Percentiles rank a stretch among this genome's conserved stretches.
These are phyloP conservation scores for Tolypocladium amazonense DNA, from an alignment of 2,329 filamentous ascomycete species.

Conservation along the genomic window DNA sequence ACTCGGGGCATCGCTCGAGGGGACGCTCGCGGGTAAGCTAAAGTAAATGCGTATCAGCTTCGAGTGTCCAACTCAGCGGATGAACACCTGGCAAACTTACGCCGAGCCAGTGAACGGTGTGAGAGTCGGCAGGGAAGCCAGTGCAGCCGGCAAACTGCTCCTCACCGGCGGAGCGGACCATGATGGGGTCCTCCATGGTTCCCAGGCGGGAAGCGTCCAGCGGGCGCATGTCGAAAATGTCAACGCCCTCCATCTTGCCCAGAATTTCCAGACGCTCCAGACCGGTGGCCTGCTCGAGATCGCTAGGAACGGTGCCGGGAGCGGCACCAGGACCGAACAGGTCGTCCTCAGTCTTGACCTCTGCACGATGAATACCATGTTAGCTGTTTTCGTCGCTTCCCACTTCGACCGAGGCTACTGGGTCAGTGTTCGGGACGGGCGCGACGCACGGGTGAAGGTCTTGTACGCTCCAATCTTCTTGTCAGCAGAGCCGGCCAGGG, in stretches of 20 bases:
- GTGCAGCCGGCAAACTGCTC: constrained; percentile 98
- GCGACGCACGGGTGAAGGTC: constrained; percentile 34
- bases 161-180: constrained; percentile 82
- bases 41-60: background rate
- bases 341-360: constrained; percentile 74
- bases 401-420: constrained; percentile 13
- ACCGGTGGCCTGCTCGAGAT: constrained; percentile 93
- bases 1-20: constrained; percentile 91
- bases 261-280: constrained; percentile 97
- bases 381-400: constrained; percentile 9
- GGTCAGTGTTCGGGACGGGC: constrained; percentile 6
- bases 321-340: constrained; percentile 74
- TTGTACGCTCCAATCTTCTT: constrained; percentile 37
- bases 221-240: constrained; percentile 97
- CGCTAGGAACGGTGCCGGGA: constrained; percentile 78
- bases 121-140: constrained; percentile 83
- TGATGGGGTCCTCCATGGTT: constrained; percentile 84
- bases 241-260: constrained; percentile 97
- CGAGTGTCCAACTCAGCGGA: background rate
- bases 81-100: constrained; percentile 42
- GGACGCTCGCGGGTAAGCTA: constrained; percentile 83
- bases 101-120: constrained; percentile 82
- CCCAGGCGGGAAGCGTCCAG: constrained; percentile 84
- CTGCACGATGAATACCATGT: constrained; percentile 35
- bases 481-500: constrained; percentile 25